phyloP scores from a whole-genome alignment of 2,329 filamentous ascomycete species.

The Microsporum canis region DNA sequence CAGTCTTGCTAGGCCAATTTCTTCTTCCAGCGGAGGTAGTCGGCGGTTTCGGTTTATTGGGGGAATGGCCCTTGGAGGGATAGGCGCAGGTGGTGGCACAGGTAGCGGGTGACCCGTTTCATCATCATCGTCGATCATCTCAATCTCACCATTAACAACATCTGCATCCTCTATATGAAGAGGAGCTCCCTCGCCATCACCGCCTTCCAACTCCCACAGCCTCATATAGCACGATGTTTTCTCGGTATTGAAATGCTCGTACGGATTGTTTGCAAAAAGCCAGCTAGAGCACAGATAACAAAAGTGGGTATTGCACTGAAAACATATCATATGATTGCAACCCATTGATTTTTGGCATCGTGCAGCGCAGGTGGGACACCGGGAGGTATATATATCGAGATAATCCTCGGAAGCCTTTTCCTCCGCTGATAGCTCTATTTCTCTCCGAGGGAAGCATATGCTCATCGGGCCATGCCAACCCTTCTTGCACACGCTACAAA shows the following conservation, averaged over 20 bases:
- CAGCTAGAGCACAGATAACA: conserved; percentile 91
- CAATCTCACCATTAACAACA: conserved; percentile 23
- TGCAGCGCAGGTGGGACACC: conserved; percentile 76
- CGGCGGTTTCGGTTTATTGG: conserved; percentile 6
- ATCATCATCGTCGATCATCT: conserved; percentile 21
- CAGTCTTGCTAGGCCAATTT: not conserved
- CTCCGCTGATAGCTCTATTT: conserved; percentile 61
- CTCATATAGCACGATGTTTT: conserved; percentile 67
- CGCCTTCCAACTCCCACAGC: conserved; percentile 79
- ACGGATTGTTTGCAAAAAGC: conserved; percentile 70
- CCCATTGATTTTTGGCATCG: conserved; percentile 84
- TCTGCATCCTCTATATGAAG: conserved; percentile 17
- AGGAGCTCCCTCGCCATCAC: conserved; percentile 44
- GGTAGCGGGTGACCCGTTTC: conserved; percentile 30
- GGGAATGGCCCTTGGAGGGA: conserved; percentile 15
- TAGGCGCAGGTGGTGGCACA: conserved; percentile 26
- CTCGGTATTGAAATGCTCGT: conserved; percentile 70
- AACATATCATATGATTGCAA: conserved; percentile 96
- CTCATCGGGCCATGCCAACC: conserved; percentile 90
- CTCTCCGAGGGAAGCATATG: conserved; percentile 56
- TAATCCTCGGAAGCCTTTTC: conserved; percentile 82
- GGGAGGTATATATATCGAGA: conserved; percentile 65
- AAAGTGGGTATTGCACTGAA: conserved; percentile 80
- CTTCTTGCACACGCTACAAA: conserved; percentile 62
- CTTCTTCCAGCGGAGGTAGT: conserved; percentile 13